Evolutionary conservation across 257 asterid species (phyloP).

Genomic region (Capsicum baccatum): DNA sequence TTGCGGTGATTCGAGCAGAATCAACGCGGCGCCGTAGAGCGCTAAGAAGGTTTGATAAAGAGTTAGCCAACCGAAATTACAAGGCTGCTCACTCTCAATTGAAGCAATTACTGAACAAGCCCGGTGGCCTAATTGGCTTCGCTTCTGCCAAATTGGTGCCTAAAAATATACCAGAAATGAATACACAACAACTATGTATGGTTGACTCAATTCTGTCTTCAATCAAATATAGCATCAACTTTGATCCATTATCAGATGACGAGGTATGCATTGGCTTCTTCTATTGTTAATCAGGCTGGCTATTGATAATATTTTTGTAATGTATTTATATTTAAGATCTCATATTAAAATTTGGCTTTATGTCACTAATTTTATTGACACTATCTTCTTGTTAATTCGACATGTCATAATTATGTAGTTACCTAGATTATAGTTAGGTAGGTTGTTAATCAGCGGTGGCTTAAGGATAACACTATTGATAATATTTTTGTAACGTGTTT

Average conservation of each 20-base stretch:
- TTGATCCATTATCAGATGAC: conserved; percentile 42
- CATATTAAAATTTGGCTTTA: no score
- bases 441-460: conserved; percentile 20
- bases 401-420: neutral
- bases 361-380: no score
- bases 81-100: conserved; percentile 62
- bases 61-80: conserved; percentile 61
- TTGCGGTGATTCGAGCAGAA: conserved; percentile 28
- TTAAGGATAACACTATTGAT: no score
- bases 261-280: conserved; percentile 39
- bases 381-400: neutral
- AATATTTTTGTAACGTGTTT: no score
- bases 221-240: conserved; percentile 49
- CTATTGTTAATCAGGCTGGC: neutral
- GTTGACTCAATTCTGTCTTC: conserved; percentile 49
- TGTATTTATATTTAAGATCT: no score
- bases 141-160: conserved; percentile 55
- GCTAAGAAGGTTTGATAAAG: conserved; percentile 61
- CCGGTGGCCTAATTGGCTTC: conserved; percentile 67
- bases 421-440: conserved; percentile 28
- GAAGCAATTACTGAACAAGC: conserved; percentile 61
- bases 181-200: conserved; percentile 32
- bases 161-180: conserved; percentile 32
- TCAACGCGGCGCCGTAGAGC: conserved; percentile 52
- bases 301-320: no score